Evolutionary conservation across 306 rosid genomes (phyloP), one percentile per base, ranked within the genome.

Genomic region (Cucumis sativus): DNA sequence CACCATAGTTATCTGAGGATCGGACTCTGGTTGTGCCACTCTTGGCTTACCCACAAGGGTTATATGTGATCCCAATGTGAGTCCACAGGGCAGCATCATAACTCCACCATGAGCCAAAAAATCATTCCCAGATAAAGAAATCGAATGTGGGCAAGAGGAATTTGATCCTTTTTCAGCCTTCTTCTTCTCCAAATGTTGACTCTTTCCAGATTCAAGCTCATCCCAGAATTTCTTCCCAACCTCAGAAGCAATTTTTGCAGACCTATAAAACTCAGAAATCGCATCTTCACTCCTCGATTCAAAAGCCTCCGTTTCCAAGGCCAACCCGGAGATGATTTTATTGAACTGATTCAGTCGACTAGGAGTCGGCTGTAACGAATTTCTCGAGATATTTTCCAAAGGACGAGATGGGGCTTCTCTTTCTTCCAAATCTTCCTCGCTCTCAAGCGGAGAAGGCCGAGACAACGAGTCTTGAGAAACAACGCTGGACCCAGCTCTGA

Each of bases 71-170:
- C 98, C 97, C 80, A 95, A 80, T 21, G 96, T 95, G 74, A 95
- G 84, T 37, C 98, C 98, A 67, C 98, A 95, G 2, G 99, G 99
- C 81, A 95, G 80, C 63, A 79, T 84, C 93, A 91, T 57, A 43
- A 91, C 84, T 21, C 82, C 66, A 63, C 89, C 87, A 21, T 58
- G 80, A n/a, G 75, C 67, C 76, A 51, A 3, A 59, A 95, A 86
- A 54, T 85, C 91, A 21, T 84, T 74, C 85, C 93, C 93, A 21
- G 90, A 5, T 4, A 92, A 0, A 57, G 86, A 78, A 13, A 92
- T 79, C n/a, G 99, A 95, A 15, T 49, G 78, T 52, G 84, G 90
- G 58, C 99, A 95, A 17, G 82, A 71, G 75, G 84, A 86, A 2
- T 67, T 67, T 10, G 88, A 62, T 75, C 77, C 69, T 20, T 84